phyloP scores from a whole-genome alignment of 306 rosid species.

The Quercus rubra region DNA sequence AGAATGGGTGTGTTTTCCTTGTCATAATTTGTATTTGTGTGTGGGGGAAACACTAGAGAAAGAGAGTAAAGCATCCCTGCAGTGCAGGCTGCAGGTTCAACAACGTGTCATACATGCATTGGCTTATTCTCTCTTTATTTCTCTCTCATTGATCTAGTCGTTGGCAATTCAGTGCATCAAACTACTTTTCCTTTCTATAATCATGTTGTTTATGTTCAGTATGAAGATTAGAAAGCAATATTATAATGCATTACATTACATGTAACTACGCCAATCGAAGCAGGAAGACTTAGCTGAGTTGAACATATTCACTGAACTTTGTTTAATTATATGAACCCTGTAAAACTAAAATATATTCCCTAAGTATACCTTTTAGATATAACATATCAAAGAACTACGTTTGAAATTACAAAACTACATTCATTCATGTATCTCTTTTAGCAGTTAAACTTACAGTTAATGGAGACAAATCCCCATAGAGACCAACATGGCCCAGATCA shows the following conservation, averaged over 20 bases:
- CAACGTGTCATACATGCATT: not conserved
- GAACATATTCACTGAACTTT: constrained; percentile 42
- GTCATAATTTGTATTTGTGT: no score
- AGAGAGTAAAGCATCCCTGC: not conserved
- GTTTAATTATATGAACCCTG: not conserved
- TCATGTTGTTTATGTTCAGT: not conserved
- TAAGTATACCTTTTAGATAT: not conserved
- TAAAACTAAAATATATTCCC: not conserved
- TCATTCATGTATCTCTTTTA: not conserved
- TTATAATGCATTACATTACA: not conserved
- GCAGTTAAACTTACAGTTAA: constrained; percentile 18
- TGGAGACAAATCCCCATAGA: constrained; percentile 26
- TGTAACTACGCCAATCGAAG: constrained; percentile 16
- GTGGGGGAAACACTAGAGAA: not conserved
- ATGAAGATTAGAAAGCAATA: not conserved
- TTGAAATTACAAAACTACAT: not conserved
- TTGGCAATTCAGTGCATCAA: constrained; percentile 37
- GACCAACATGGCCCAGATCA: constrained; percentile 17
- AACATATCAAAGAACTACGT: not conserved
- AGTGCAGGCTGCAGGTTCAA: not conserved
- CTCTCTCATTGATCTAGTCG: not conserved
- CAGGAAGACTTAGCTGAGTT: constrained; percentile 1
- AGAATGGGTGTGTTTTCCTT: no score
- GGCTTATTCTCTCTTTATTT: not conserved
- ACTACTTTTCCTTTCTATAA: constrained; percentile 16